Conservation (phyloP, 306 rosid genomes). For the Ormosia semicastrata region DNA sequence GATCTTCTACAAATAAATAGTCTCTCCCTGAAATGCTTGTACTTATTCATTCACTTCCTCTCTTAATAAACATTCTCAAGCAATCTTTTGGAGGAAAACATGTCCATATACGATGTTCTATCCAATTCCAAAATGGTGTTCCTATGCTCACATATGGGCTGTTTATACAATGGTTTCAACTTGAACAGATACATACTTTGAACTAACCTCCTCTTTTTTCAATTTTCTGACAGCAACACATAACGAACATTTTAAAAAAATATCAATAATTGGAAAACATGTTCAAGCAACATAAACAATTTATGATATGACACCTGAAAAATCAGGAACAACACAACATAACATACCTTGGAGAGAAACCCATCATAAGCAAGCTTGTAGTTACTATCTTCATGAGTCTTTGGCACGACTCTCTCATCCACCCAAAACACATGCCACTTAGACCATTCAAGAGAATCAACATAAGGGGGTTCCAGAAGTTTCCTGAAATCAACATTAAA, state of each 20-base stretch:
- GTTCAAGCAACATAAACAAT: slow-evolving; percentile 8
- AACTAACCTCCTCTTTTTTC: not conserved
- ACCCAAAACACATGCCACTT: slow-evolving; percentile 94
- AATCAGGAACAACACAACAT: not conserved
- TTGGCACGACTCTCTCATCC: slow-evolving; percentile 94
- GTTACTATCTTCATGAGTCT: slow-evolving; percentile 88
- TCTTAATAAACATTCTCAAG: not conserved
- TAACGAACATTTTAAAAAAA: not conserved
- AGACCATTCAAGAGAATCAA: slow-evolving; percentile 71
- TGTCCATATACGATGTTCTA: not conserved
- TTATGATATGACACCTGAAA: not conserved
- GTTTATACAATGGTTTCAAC: not conserved
- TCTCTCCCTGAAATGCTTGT: slow-evolving; percentile 13
- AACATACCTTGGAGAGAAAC: slow-evolving; percentile 72
- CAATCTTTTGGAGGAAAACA: not conserved
- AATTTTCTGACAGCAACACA: not conserved
- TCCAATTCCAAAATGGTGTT: slow-evolving; percentile 7
- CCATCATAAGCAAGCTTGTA: slow-evolving; percentile 94
- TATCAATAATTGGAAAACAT: not conserved
- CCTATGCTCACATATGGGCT: not conserved
- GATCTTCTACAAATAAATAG: not conserved
- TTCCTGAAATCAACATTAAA: slow-evolving; percentile 54
- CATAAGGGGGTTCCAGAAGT: slow-evolving; percentile 67
- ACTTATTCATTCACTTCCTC: not conserved
- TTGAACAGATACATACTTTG: not conserved